Evolutionary conservation across 108 stramenopile genomes (phyloP).

Genomic region (Hondaea fermentalgiana): DNA sequence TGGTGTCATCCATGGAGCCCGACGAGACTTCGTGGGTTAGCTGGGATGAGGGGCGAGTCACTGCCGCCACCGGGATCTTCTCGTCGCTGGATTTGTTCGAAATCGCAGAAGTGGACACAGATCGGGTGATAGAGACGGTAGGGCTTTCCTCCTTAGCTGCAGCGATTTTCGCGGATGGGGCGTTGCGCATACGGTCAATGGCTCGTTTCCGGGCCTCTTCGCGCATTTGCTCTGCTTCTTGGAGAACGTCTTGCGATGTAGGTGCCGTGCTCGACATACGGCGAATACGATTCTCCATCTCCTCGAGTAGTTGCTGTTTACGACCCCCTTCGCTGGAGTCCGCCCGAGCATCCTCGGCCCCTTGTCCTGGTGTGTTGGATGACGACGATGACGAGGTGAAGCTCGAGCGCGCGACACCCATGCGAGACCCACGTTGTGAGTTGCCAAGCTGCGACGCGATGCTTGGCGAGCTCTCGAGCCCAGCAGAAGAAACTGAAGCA

Average conservation of each 20-base stretch:
- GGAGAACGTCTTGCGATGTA: not conserved
- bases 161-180: not conserved
- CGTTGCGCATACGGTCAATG: not conserved
- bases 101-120: too few species aligned
- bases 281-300: constrained; percentile 4
- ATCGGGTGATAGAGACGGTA: too few species aligned
- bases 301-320: not conserved
- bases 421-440: not conserved
- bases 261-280: not conserved
- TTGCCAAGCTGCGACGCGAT: too few species aligned
- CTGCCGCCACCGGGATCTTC: too few species aligned
- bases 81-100: too few species aligned
- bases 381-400: not conserved
- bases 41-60: too few species aligned
- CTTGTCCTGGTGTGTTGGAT: not conserved
- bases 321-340: not conserved
- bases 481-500: not conserved
- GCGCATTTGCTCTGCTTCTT: not conserved
- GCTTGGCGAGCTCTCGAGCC: not conserved
- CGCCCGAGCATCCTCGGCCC: not conserved
- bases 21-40: too few species aligned
- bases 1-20: too few species aligned
- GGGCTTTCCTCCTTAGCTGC: too few species aligned
- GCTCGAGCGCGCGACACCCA: not conserved
- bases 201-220: not conserved